Evolutionary conservation across 2,329 filamentous ascomycete genomes (phyloP).

Genomic region (Cordyceps javanica): DNA sequence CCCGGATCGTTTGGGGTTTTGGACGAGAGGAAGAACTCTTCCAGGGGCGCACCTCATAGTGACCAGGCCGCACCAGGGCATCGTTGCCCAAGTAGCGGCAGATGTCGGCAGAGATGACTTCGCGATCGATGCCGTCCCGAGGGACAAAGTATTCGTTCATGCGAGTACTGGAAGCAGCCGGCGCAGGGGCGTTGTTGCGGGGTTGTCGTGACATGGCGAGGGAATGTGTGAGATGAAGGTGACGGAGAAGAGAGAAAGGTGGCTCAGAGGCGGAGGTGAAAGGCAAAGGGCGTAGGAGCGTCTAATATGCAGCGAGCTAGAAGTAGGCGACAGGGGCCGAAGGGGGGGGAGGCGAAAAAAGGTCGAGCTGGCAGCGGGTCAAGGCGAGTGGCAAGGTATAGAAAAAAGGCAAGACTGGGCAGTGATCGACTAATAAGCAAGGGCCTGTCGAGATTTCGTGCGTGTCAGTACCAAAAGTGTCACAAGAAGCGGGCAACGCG

Average conservation of each 20-base stretch:
- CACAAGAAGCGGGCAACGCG: background rate
- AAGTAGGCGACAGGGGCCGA: background rate
- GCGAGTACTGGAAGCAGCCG: conserved; percentile 36
- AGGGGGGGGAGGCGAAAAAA: conserved; percentile 2
- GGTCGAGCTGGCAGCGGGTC: background rate
- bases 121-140: conserved; percentile 73
- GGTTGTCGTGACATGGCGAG: conserved; percentile 34
- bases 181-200: conserved; percentile 30
- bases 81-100: conserved; percentile 80
- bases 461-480: background rate
- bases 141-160: conserved; percentile 78
- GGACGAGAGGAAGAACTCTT: background rate
- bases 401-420: background rate
- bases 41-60: conserved; percentile 57
- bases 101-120: conserved; percentile 79
- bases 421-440: conserved; percentile 2
- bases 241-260: background rate
- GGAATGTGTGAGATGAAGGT: background rate
- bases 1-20: background rate
- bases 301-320: conserved; percentile 7
- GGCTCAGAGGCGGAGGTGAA: background rate
- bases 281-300: background rate
- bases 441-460: background rate
- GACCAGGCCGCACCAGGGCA: conserved; percentile 69
- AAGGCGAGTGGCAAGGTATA: conserved; percentile 4